phyloP scores from a whole-genome alignment of 805 yeast species.

The Cyberlindnera xishuangbannaensis region DNA sequence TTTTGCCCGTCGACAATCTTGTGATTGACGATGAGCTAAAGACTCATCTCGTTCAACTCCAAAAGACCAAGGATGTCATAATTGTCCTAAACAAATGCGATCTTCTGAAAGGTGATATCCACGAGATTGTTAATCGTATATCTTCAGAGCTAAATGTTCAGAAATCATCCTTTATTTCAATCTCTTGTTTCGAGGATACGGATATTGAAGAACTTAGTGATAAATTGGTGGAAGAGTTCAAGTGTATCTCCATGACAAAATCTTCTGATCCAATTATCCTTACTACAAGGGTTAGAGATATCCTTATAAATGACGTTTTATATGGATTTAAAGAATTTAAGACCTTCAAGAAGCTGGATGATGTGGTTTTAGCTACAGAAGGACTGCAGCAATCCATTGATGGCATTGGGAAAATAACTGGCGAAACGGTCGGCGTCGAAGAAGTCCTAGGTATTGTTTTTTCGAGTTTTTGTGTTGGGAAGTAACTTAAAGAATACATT shows the following conservation, averaged over 20 bases:
- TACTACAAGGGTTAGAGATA: conserved; percentile 71
- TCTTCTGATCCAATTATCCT: conserved; percentile 62
- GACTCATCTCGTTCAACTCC: conserved; percentile 30
- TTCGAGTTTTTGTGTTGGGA: conserved; percentile 91
- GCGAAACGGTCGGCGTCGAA: conserved; percentile 81
- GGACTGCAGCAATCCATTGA: conserved; percentile 67
- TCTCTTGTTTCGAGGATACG: conserved; percentile 56
- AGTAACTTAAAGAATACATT: conserved; percentile 32
- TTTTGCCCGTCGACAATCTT: conserved; percentile 46
- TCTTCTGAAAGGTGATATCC: conserved; percentile 27
- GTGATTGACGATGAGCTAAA: conserved; percentile 33
- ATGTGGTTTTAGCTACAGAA: conserved; percentile 77
- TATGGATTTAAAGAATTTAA: conserved; percentile 67
- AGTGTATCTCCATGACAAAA: conserved; percentile 42
- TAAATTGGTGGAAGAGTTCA: conserved; percentile 40
- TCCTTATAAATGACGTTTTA: conserved; percentile 69
- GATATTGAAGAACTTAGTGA: conserved; percentile 50
- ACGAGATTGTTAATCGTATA: conserved; percentile 20
- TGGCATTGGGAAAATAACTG: conserved; percentile 91
- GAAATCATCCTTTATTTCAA: conserved; percentile 24
- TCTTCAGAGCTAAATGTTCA: conserved; percentile 20
- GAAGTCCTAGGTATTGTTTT: conserved; percentile 90
- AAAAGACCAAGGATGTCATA: conserved; percentile 28
- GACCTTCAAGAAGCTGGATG: conserved; percentile 44
- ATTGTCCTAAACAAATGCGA: conserved; percentile 60